phyloP scores from a whole-genome alignment of 1,284 basidiomycete genomes.

The Irpex rosettiformis region DNA sequence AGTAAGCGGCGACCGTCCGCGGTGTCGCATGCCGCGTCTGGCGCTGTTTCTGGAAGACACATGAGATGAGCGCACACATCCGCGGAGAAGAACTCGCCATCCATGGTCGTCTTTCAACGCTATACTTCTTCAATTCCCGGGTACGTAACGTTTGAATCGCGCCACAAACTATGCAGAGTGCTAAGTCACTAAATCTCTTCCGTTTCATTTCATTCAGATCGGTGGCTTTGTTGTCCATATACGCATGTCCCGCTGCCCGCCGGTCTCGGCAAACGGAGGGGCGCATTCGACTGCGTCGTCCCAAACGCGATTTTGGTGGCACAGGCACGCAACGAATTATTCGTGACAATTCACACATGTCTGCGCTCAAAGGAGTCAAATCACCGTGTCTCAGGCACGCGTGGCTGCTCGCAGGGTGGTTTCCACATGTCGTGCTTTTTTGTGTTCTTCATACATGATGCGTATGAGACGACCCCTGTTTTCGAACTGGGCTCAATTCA shows the following conservation, averaged over 20 bases:
- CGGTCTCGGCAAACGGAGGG: too few species aligned
- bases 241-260: too few species aligned
- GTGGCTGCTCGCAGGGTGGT: neutral
- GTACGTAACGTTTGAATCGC: neutral
- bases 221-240: too few species aligned
- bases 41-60: neutral
- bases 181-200: too few species aligned
- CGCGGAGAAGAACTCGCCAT: neutral
- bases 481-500: neutral
- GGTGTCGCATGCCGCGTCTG: neutral
- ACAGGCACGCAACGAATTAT: too few species aligned
- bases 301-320: too few species aligned
- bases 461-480: conserved; percentile 8
- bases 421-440: neutral
- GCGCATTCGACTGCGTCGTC: too few species aligned
- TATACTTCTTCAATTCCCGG: neutral
- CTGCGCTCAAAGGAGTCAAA: too few species aligned
- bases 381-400: conserved; percentile 1
- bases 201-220: too few species aligned
- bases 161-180: too few species aligned
- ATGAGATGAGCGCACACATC: neutral
- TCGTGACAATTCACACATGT: too few species aligned
- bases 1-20: neutral
- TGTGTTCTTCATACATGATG: neutral
- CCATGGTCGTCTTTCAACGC: neutral